Percentiles rank a stretch among this genome's conserved stretches.
Conservation (phyloP, 2,329 filamentous ascomycete species). For the Aspergillus glaucus region DNA sequence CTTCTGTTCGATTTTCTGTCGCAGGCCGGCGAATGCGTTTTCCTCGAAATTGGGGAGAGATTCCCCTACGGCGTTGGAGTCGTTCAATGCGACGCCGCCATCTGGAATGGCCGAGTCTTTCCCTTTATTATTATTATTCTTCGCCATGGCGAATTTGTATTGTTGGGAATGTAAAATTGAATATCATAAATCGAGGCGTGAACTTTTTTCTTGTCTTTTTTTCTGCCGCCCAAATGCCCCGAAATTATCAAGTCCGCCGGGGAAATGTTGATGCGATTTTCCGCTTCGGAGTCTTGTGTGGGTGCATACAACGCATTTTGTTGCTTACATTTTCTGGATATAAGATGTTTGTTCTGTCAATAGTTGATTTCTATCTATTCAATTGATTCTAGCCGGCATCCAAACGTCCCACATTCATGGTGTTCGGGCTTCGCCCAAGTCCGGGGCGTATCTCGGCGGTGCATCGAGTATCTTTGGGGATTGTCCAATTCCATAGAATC, state of each 20-base stretch:
- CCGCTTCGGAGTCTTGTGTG: not conserved
- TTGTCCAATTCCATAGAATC: conserved; percentile 11
- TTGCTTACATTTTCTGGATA: too few relatives aligned
- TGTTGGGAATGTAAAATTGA: conserved; percentile 9
- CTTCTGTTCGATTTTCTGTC: conserved; percentile 37
- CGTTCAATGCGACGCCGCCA: conserved; percentile 11
- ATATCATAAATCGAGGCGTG: conserved; percentile 17
- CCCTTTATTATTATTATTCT: conserved; percentile 32
- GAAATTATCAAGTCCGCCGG: conserved; percentile 17
- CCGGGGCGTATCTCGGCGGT: conserved; percentile 19
- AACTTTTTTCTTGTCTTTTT: conserved; percentile 23
- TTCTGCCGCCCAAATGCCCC: conserved; percentile 25
- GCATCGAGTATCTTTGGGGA: conserved; percentile 20
- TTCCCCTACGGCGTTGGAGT: conserved; percentile 16
- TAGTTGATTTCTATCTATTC: not conserved
- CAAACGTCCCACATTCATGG: conserved; percentile 16
- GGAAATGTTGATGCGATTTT: conserved; percentile 16
- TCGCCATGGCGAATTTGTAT: conserved; percentile 24
- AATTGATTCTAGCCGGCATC: not conserved
- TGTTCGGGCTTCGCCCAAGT: conserved; percentile 18
- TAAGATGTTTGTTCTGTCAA: not conserved
- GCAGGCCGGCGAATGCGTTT: conserved; percentile 35
- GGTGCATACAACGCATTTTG: not conserved
- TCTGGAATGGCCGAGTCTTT: conserved; percentile 13
- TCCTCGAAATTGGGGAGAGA: conserved; percentile 31